Evolutionary conservation across 1,284 basidiomycete genomes (phyloP).

Genomic region (Trametes hirsuta): DNA sequence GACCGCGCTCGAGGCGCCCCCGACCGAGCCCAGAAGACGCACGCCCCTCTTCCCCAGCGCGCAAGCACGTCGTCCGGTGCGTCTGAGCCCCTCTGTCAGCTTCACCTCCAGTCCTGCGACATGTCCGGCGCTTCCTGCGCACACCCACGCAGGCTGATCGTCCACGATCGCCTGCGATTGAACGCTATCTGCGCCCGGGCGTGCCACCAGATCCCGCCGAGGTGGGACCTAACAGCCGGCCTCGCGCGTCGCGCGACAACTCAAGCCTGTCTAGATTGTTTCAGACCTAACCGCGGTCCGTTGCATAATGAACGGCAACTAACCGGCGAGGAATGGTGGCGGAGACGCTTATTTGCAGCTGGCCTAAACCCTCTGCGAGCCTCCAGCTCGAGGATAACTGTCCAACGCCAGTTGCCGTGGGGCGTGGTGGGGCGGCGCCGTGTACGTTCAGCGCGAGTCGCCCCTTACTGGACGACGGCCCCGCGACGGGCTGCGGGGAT

Average conservation of each 20-base stretch:
- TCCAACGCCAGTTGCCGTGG: too few relatives aligned
- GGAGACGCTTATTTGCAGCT: too few relatives aligned
- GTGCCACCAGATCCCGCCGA: slow-evolving; percentile 13
- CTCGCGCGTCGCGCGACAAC: background rate
- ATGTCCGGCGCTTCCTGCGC: background rate
- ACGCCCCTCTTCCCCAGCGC: background rate
- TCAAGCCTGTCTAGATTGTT: background rate
- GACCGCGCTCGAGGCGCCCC: background rate
- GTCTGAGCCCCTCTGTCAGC: background rate
- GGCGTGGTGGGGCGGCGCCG: too few relatives aligned
- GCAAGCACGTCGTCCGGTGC: background rate
- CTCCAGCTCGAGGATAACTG: too few relatives aligned
- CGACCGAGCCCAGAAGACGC: slow-evolving; percentile 8
- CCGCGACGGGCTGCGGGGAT: too few relatives aligned
- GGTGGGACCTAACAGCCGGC: background rate
- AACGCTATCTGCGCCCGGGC: slow-evolving; percentile 3
- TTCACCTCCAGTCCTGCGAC: background rate
- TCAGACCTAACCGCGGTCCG: slow-evolving; percentile 1
- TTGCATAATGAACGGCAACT: slow-evolving; percentile 1
- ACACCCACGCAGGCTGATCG: background rate
- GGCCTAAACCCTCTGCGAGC: too few relatives aligned
- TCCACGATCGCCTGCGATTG: background rate
- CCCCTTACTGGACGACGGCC: too few relatives aligned
- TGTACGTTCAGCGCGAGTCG: too few relatives aligned
- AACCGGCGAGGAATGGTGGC: too few relatives aligned